Evolutionary conservation across 495 filamentous ascomycete species (phyloP).

Genomic region (Elasticomyces elasticus): DNA sequence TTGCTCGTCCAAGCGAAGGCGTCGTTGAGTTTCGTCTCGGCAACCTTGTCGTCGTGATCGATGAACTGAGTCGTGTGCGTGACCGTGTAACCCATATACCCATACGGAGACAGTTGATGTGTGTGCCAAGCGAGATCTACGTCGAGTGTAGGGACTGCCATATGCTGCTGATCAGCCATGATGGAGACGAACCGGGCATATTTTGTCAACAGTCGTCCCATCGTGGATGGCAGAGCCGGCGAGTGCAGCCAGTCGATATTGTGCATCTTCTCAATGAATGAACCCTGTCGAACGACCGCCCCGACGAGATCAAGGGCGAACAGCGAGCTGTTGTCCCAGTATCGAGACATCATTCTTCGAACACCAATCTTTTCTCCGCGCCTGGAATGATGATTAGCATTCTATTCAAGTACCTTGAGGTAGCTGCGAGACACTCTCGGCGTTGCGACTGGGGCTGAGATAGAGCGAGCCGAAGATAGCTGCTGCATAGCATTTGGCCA

Average conservation of each 20-base stretch:
- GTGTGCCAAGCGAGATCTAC: conserved; percentile 81
- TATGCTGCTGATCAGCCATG: conserved; percentile 47
- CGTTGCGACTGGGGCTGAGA: no score
- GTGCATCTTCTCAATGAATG: conserved; percentile 76
- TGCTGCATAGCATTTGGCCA: no score
- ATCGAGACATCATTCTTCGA: conserved; percentile 66
- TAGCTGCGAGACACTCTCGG: no score
- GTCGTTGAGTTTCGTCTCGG: conserved; percentile 48
- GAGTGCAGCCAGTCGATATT: conserved; percentile 68
- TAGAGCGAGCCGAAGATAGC: no score
- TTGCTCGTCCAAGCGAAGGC: conserved; percentile 69
- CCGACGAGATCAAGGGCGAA: conserved; percentile 68
- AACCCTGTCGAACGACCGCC: conserved; percentile 70
- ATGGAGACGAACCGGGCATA: conserved; percentile 62
- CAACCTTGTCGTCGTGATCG: conserved; percentile 82
- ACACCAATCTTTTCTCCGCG: conserved; percentile 40
- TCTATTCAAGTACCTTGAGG: no score
- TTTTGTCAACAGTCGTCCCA: conserved; percentile 55
- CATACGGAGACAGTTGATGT: conserved; percentile 50
- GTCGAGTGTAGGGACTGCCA: conserved; percentile 73
- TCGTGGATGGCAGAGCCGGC: conserved; percentile 52
- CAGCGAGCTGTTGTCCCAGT: conserved; percentile 63
- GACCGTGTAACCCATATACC: conserved; percentile 52
- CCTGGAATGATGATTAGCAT: neutral
- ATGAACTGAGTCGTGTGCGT: conserved; percentile 44